phyloP scores from a whole-genome alignment of 192 early-diverging fungal species.

The Gaertneriomyces semiglobifer region DNA sequence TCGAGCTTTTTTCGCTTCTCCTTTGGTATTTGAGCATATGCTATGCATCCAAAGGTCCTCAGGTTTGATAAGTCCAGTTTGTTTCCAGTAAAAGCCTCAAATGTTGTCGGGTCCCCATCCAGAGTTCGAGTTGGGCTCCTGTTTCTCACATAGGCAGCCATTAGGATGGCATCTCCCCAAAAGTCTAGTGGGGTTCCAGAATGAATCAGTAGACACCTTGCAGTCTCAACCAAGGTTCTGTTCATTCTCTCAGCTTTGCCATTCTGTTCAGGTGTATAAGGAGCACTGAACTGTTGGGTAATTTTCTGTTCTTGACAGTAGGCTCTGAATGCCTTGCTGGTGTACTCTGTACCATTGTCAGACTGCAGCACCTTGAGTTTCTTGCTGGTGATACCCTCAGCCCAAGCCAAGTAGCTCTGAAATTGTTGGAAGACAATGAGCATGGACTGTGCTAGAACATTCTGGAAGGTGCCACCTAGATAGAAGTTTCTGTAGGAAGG shows the following conservation, averaged over 20 bases:
- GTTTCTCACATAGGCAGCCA: background rate
- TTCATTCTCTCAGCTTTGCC: conserved; percentile 14
- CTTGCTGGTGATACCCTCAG: background rate
- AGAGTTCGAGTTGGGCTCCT: background rate
- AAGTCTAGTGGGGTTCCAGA: background rate
- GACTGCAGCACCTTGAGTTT: background rate
- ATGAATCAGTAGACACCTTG: background rate
- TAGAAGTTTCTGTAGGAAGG: too few relatives aligned
- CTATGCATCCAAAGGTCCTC: background rate
- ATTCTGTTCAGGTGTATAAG: conserved; percentile 21
- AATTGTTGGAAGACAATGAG: conserved; percentile 1
- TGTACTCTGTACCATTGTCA: background rate
- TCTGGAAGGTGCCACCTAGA: too few relatives aligned
- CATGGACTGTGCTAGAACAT: too few relatives aligned
- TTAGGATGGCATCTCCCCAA: background rate
- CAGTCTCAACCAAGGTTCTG: background rate
- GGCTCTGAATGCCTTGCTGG: background rate
- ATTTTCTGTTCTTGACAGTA: background rate
- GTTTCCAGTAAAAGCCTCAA: background rate
- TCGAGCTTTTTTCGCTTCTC: conserved; percentile 6
- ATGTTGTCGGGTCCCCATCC: background rate
- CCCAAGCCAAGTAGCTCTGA: background rate
- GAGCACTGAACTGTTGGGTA: background rate
- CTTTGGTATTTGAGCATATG: conserved; percentile 13
- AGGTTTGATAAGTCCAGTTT: background rate